Evolutionary conservation across 2,329 filamentous ascomycete genomes (phyloP).

Genomic region (Dactylella cylindrospora): DNA sequence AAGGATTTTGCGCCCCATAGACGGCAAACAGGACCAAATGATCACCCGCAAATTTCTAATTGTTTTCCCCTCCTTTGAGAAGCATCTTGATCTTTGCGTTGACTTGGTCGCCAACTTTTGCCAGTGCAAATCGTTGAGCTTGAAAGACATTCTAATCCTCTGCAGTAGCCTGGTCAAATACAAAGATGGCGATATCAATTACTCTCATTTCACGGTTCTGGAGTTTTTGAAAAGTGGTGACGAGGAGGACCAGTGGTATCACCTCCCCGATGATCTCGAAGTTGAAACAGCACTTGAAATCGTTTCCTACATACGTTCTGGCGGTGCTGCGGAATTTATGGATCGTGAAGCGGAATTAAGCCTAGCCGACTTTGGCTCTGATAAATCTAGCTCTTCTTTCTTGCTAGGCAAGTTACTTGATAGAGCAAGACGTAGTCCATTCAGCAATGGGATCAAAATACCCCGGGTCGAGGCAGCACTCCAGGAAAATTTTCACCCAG

Average conservation of each 20-base stretch:
- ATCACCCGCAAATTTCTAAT: background rate
- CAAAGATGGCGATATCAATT: background rate
- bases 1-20: constrained; percentile 1
- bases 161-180: constrained; percentile 13
- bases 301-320: no score
- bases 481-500: no score
- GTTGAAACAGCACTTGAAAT: no score
- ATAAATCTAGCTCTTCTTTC: no score
- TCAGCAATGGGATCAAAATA: no score
- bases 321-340: no score
- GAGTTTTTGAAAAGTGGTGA: constrained; percentile 7
- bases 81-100: background rate
- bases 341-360: no score
- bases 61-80: no score
- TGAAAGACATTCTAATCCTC: constrained; percentile 1
- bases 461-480: no score
- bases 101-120: background rate
- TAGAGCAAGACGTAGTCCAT: no score
- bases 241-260: constrained; percentile 1
- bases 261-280: background rate
- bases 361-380: no score
- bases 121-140: background rate
- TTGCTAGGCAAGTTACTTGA: no score
- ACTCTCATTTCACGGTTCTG: constrained; percentile 13
- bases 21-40: background rate